Evolutionary conservation across 2,329 filamentous ascomycete species (phyloP), one percentile per base, ranked within the genome.

Genomic region (Phyllosticta capitalensis): DNA sequence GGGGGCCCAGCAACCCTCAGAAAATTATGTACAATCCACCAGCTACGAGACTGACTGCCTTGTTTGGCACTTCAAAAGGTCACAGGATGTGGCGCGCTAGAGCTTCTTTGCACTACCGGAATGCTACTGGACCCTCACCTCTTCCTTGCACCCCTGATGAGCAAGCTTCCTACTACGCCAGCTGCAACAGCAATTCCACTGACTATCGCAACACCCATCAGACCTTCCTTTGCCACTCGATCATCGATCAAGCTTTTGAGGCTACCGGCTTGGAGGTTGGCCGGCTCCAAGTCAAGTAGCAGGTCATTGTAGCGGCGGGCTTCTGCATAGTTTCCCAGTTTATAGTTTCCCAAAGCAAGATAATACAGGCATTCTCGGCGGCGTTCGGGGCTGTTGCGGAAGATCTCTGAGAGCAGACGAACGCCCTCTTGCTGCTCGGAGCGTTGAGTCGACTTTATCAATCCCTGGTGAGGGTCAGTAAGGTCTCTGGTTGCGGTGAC

Each of bases 341-440:
- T 97, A 83, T 92, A 97, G 80, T 97, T 96, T 64, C 94, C 94
- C 30, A 99, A 83, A 24, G 90, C 94, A 58, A 99, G 86, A 76
- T 99, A 99, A 80, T 96, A 99, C 63, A 99, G 88, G 71, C 94
- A 99, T 81, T 99, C 94, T 69, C 94, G 87, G 70, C 94, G 87
- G 67, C 94, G 89, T 75, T 97, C 94, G 65, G 90, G 91, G 38
- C 90, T 88, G 61, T 87, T 86, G 71, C 92, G 90, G 81, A 97
- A 99, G 76, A 99, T 99, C 67, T 97, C 92, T 67, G 90, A 92
- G 61, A 97, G 87, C 33, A 97, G 84, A 65, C 90, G 90, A 64
- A 97, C 91, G 68, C 92, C 92, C 74, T 94, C 86, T 79, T 97
- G 92, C 74, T 97, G 92, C 68, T 99, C 92, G 72, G 81, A 75